Evolutionary conservation across 192 early-diverging fungal genomes (phyloP).

Genomic region (Powellomyces hirtus): DNA sequence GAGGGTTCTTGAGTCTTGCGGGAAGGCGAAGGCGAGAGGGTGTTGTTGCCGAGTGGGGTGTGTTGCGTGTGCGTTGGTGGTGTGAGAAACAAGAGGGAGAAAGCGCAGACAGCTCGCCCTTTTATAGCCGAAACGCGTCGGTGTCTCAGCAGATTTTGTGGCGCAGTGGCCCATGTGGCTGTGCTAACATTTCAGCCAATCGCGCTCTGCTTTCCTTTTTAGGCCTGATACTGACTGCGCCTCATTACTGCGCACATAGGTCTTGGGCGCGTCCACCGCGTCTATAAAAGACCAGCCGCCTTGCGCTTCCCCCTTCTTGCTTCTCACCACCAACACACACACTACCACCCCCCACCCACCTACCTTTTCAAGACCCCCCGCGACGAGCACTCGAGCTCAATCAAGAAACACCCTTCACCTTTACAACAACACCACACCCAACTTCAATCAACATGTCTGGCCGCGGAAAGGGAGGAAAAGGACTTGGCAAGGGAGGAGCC

Average conservation of each 20-base stretch:
- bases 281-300: slow-evolving; percentile 11
- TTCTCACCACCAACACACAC: background rate
- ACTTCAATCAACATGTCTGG: slow-evolving; percentile 73
- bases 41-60: background rate
- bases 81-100: slow-evolving; percentile 6
- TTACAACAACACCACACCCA: slow-evolving; percentile 9
- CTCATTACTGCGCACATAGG: too few species aligned
- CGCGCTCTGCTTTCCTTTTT: too few species aligned
- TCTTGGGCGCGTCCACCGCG: background rate
- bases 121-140: too few species aligned
- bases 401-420: background rate
- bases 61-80: slow-evolving; percentile 5
- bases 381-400: background rate
- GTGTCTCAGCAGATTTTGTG: too few species aligned
- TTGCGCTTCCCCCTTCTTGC: background rate
- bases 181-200: too few species aligned
- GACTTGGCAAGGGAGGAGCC: slow-evolving; percentile 98
- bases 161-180: too few species aligned
- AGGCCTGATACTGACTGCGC: too few species aligned
- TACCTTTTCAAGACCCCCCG: background rate
- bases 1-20: background rate
- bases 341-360: background rate
- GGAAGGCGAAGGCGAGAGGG: background rate
- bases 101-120: background rate
- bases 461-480: slow-evolving; percentile 99